Percentiles rank a stretch among this genome's conserved stretches.
Evolutionary conservation across 768 basidiomycete genomes (phyloP).

Genomic region (Tubosaeta brunneosetosa): DNA sequence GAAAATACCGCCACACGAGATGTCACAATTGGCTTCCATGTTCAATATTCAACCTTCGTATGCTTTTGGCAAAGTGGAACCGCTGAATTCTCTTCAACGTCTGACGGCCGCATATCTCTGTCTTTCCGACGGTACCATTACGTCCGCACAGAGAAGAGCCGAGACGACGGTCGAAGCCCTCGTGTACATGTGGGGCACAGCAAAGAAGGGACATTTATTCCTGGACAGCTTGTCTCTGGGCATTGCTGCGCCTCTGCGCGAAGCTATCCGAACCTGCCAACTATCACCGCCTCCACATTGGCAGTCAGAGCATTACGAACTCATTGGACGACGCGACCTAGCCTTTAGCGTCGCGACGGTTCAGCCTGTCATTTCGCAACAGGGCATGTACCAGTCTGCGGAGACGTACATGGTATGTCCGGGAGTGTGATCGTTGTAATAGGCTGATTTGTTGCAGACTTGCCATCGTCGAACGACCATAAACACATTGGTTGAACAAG

Average conservation of each 20-base stretch:
- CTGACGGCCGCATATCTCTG: conserved; percentile 55
- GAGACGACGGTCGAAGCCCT: conserved; percentile 58
- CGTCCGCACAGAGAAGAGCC: conserved; percentile 58
- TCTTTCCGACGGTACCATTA: conserved; percentile 49
- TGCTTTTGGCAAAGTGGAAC: conserved; percentile 60
- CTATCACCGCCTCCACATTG: conserved; percentile 70
- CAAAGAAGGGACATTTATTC: conserved; percentile 42
- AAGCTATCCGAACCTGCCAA: conserved; percentile 83
- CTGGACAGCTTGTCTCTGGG: conserved; percentile 62
- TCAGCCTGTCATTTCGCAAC: conserved; percentile 28
- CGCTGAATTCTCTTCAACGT: conserved; percentile 48
- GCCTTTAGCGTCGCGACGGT: conserved; percentile 30
- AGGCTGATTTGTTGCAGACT: conserved; percentile 39
- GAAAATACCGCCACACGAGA: conserved; percentile 46
- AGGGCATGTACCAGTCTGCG: conserved; percentile 27
- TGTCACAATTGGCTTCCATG: conserved; percentile 45
- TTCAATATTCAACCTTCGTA: conserved; percentile 50
- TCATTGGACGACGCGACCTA: conserved; percentile 30
- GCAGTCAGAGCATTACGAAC: conserved; percentile 42
- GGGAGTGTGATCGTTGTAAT: not conserved
- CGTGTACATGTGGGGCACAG: conserved; percentile 37
- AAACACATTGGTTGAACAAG: conserved; percentile 45
- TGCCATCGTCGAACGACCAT: conserved; percentile 48
- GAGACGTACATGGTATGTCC: conserved; percentile 30
- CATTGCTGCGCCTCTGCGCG: conserved; percentile 71